Evolutionary conservation across 257 asterid genomes (phyloP).

Genomic region (Solanum paucissectum): DNA sequence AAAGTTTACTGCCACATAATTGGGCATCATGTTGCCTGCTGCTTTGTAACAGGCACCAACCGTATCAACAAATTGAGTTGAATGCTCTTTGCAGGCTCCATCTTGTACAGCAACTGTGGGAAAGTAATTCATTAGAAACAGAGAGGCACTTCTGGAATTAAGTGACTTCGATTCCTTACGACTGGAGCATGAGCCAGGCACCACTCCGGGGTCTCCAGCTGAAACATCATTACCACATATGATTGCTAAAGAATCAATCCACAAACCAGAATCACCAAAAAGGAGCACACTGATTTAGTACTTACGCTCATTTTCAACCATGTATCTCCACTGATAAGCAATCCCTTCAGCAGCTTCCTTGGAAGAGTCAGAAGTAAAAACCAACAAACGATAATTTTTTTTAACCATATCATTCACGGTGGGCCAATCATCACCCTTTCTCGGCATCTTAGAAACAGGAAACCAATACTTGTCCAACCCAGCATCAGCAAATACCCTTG

Average conservation of each 20-base stretch:
- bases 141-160: slow-evolving; percentile 61
- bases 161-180: slow-evolving; percentile 90
- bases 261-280: slow-evolving; percentile 8
- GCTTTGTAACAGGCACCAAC: slow-evolving; percentile 69
- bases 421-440: slow-evolving; percentile 88
- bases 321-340: slow-evolving; percentile 93
- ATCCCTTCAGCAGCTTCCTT: slow-evolving; percentile 84
- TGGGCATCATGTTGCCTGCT: slow-evolving; percentile 77
- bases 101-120: slow-evolving; percentile 84
- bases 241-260: slow-evolving; percentile 4
- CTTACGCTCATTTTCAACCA: slow-evolving; percentile 92
- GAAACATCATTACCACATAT: slow-evolving; percentile 23
- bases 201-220: slow-evolving; percentile 95
- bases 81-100: slow-evolving; percentile 92
- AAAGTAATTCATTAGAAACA: slow-evolving; percentile 75
- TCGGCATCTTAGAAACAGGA: slow-evolving; percentile 88
- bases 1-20: slow-evolving; percentile 83
- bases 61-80: slow-evolving; percentile 58
- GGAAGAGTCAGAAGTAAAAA: slow-evolving; percentile 91
- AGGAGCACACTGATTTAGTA: background rate
- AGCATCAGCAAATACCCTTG: slow-evolving; percentile 62
- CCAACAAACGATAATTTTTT: slow-evolving; percentile 60
- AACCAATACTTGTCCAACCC: slow-evolving; percentile 89
- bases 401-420: slow-evolving; percentile 57
- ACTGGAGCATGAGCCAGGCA: slow-evolving; percentile 63